These are phyloP conservation scores for Croton laevigatus DNA, from an alignment of 441 rosid species.

Conservation along the genomic window DNA sequence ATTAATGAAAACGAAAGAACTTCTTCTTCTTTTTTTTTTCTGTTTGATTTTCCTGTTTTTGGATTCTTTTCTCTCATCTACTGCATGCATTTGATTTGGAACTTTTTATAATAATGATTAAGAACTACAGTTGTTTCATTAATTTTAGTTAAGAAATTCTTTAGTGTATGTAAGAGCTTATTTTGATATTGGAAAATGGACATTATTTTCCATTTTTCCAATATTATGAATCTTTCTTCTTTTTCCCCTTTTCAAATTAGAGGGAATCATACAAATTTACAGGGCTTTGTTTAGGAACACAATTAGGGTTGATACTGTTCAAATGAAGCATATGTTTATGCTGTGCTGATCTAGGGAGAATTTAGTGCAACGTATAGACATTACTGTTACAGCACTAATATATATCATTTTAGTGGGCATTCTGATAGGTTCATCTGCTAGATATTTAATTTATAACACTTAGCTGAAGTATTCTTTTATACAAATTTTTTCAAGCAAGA, in stretches of 20 bases:
- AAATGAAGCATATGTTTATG: background rate
- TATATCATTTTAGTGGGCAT: background rate
- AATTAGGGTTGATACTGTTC: conserved; percentile 1
- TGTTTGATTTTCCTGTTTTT: background rate
- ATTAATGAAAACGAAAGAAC: background rate
- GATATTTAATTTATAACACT: background rate
- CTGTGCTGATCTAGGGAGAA: conserved; percentile 3
- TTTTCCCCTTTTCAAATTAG: too few relatives aligned
- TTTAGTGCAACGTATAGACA: background rate
- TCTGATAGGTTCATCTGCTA: background rate
- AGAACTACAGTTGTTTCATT: background rate
- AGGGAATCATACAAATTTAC: background rate
- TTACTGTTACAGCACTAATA: background rate
- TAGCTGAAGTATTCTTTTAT: background rate
- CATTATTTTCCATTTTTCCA: background rate
- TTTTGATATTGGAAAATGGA: background rate
- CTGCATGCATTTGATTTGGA: conserved; percentile 8
- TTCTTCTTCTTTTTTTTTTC: background rate
- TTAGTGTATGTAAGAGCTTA: background rate
- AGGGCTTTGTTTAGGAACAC: background rate
- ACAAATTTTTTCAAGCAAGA: background rate
- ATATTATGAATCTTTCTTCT: too few relatives aligned
- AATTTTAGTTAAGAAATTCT: background rate
- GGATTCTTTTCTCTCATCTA: background rate
- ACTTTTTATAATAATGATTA: too few relatives aligned